phyloP scores from a whole-genome alignment of 306 rosid genomes.

The Senna tora region DNA sequence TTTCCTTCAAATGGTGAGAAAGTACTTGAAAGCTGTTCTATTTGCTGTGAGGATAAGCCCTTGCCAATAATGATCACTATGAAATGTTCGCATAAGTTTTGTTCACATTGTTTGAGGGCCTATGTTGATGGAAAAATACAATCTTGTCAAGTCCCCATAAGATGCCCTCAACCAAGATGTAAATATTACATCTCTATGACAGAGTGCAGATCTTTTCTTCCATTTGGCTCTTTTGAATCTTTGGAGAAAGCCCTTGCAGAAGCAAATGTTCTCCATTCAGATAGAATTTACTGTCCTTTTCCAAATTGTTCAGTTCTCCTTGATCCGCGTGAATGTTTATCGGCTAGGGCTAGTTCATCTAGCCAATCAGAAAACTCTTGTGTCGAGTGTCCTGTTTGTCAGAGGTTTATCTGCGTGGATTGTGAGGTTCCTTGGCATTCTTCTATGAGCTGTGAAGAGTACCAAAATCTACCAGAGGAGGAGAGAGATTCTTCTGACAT shows the following conservation, averaged over 20 bases:
- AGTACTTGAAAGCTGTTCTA: slow-evolving; percentile 75
- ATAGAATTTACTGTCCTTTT: slow-evolving; percentile 85
- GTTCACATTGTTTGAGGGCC: slow-evolving; percentile 84
- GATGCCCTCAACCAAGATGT: slow-evolving; percentile 86
- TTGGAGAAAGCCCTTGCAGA: slow-evolving; percentile 72
- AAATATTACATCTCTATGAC: slow-evolving; percentile 64
- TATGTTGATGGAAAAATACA: slow-evolving; percentile 73
- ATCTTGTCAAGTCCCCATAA: slow-evolving; percentile 76
- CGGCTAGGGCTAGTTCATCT: slow-evolving; percentile 77
- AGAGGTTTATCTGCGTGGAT: slow-evolving; percentile 74
- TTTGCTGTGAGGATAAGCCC: slow-evolving; percentile 90
- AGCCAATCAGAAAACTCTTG: slow-evolving; percentile 78
- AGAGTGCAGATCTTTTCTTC: slow-evolving; percentile 83
- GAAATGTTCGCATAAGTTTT: slow-evolving; percentile 91
- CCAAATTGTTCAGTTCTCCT: slow-evolving; percentile 84
- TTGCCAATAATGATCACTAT: slow-evolving; percentile 67
- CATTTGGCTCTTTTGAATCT: slow-evolving; percentile 63
- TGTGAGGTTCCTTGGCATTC: slow-evolving; percentile 97
- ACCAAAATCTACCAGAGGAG: slow-evolving; percentile 69
- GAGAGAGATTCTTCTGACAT: slow-evolving; percentile 81
- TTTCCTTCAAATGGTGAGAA: slow-evolving; percentile 56
- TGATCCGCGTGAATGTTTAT: slow-evolving; percentile 69
- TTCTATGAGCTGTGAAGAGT: slow-evolving; percentile 84
- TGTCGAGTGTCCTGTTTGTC: slow-evolving; percentile 88
- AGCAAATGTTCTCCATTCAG: slow-evolving; percentile 53